A percentile compares a stretch with the other conserved stretches of the same genome.
phyloP scores from a whole-genome alignment of 2,329 filamentous ascomycete genomes.

The Aspergillus japonicus region DNA sequence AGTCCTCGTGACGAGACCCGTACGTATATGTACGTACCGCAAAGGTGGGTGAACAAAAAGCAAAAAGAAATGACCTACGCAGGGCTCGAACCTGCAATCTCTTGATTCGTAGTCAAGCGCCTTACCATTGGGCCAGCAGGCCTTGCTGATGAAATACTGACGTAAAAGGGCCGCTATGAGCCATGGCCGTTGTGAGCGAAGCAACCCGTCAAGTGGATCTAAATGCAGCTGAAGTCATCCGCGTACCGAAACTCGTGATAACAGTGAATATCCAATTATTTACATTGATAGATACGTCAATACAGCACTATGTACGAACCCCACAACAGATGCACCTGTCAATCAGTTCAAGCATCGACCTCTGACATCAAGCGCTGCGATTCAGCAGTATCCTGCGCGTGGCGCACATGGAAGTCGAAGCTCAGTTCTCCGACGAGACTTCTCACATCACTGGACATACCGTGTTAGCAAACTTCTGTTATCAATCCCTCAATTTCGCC shows the following conservation, averaged over 20 bases:
- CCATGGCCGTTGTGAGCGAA: too few species aligned
- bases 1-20: too few species aligned
- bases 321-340: neutral
- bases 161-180: rapidly evolving
- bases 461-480: conserved; percentile 12
- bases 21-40: too few species aligned
- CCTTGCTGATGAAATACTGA: conserved; percentile 1
- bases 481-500: conserved; percentile 22
- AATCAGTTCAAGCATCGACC: neutral
- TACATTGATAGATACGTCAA: too few species aligned
- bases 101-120: conserved; percentile 38
- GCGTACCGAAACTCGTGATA: too few species aligned
- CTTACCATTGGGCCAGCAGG: conserved; percentile 26
- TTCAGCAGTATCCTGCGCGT: conserved; percentile 5
- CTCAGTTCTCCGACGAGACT: conserved; percentile 33
- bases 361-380: conserved; percentile 13
- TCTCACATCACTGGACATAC: conserved; percentile 24
- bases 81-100: conserved; percentile 51
- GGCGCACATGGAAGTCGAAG: conserved; percentile 27
- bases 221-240: rapidly evolving
- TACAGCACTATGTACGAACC: neutral
- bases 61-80: conserved; percentile 31
- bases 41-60: neutral
- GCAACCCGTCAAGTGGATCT: too few species aligned
- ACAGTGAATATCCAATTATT: too few species aligned